A percentile compares a stretch with the other conserved stretches of the same genome.
These are phyloP conservation scores for Salvia miltiorrhiza DNA, from an alignment of 257 asterid genomes.

Conservation along the genomic window DNA sequence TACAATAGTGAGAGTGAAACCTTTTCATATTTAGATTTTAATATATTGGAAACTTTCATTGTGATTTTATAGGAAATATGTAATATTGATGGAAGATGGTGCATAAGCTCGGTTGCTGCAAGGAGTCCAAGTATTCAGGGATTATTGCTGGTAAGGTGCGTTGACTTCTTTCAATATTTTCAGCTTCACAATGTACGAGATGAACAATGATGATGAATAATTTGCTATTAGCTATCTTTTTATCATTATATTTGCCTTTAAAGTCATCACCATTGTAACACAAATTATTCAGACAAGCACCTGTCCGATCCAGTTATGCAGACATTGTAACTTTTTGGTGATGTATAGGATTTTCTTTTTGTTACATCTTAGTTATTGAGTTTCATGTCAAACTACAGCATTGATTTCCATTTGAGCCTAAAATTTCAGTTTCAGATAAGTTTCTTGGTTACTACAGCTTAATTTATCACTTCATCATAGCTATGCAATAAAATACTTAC, in stretches of 20 bases:
- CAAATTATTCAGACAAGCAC: neutral
- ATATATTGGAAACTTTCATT: slow-evolving; percentile 4
- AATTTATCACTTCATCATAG: neutral
- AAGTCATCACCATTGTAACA: neutral
- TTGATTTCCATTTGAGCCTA: slow-evolving; percentile 8
- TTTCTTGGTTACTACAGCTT: slow-evolving; percentile 18
- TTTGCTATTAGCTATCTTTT: neutral
- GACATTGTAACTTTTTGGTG: neutral
- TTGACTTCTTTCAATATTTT: slow-evolving; percentile 26
- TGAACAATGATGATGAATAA: slow-evolving; percentile 7
- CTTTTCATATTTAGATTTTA: slow-evolving; percentile 8
- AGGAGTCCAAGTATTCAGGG: slow-evolving; percentile 60
- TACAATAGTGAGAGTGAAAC: neutral
- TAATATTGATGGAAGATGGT: slow-evolving; percentile 86
- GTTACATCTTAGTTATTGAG: neutral
- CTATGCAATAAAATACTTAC: slow-evolving; percentile 12
- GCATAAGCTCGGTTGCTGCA: slow-evolving; percentile 61
- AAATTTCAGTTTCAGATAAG: neutral
- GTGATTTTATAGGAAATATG: slow-evolving; percentile 57
- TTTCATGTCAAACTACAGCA: slow-evolving; percentile 17
- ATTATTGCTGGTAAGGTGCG: slow-evolving; percentile 78
- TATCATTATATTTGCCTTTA: neutral
- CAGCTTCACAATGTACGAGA: slow-evolving; percentile 15
- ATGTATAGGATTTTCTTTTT: neutral
- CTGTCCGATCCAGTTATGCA: neutral